Base-by-base conservation (phyloP, 768 basidiomycete genomes). In the Suillus luteus region DNA sequence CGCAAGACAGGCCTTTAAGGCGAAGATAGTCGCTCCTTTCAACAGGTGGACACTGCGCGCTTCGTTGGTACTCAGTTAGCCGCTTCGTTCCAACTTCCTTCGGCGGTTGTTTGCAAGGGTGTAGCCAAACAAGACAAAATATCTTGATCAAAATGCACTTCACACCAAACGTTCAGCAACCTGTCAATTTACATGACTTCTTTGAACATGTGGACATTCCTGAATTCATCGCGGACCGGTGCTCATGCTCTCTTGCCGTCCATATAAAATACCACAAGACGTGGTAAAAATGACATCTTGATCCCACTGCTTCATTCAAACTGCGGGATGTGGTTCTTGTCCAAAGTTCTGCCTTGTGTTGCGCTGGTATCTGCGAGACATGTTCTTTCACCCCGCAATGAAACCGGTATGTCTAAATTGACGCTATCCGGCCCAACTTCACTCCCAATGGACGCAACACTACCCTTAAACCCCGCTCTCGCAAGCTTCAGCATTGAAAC, bases 401-500 rank as follows among this genome's bases (percentile, higher is more conserved):
- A 40, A 11, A 17, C 41, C 0, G 43, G 60, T 35, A 38, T 58
- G 35, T 66, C 69, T 1, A 70, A 61, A 14, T 57, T 83, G 59
- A 80, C 71, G 35, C 74, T 84, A 5, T 41, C 66, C 49, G 82
- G 82, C n/a, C 77, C 80, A 17, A 67, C 81, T 2, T 72, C 74
- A 3, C 77, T 84, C 27, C 83, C 83, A 7, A 60, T 60, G 5
- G 78, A 79, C 62, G 82, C 82, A 0, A 85, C 83, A 5, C 75
- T 79, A 17, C 64, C 69, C 10, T 71, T 85, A 3, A 71, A 81
- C 60, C 82, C 80, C 1, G 73, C 81, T 11, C 71, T 85, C 31
- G 83, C 78, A 31, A 83, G 83, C 62, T 85, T 85, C 72, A 84
- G 83, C 65, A 80, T 85, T 57, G 83, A 85, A 72, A 85, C 82